Percentiles rank a stretch among this genome's conserved stretches.
phyloP scores from a whole-genome alignment of 2,329 filamentous ascomycete genomes.

The Fusarium kyushuense region DNA sequence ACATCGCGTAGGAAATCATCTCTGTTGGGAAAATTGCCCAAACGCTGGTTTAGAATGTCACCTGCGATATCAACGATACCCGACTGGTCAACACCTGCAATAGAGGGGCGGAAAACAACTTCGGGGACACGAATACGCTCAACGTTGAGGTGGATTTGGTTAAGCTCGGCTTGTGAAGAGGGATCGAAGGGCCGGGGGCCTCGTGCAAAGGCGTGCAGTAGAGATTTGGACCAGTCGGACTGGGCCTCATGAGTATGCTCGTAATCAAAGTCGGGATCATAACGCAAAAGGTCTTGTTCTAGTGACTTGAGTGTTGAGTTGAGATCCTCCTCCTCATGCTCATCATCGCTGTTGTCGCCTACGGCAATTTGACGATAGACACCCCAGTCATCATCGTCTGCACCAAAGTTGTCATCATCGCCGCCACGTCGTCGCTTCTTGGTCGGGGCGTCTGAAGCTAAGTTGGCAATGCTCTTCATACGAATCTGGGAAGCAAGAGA shows the following conservation, averaged over 20 bases:
- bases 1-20: conserved; percentile 84
- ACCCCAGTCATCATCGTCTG: conserved; percentile 97
- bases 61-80: conserved; percentile 92
- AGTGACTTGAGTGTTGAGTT: conserved; percentile 77
- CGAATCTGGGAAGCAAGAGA: conserved; percentile 95
- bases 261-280: conserved; percentile 91
- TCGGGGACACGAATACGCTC: conserved; percentile 95
- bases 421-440: conserved; percentile 88
- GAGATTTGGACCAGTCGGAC: conserved; percentile 92
- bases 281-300: conserved; percentile 85
- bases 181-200: conserved; percentile 89
- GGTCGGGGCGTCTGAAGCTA: conserved; percentile 87
- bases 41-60: conserved; percentile 87
- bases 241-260: conserved; percentile 92
- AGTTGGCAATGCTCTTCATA: conserved; percentile 97
- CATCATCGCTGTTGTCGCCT: conserved; percentile 84
- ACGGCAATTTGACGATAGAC: conserved; percentile 94
- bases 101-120: conserved; percentile 90
- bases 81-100: conserved; percentile 92
- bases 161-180: conserved; percentile 80
- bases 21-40: conserved; percentile 68
- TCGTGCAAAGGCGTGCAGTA: conserved; percentile 89
- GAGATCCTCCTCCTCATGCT: conserved; percentile 92
- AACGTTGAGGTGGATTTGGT: conserved; percentile 95
- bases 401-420: conserved; percentile 96